Base-by-base conservation (phyloP, 495 filamentous ascomycete genomes). In the Hamigera avellanea region DNA sequence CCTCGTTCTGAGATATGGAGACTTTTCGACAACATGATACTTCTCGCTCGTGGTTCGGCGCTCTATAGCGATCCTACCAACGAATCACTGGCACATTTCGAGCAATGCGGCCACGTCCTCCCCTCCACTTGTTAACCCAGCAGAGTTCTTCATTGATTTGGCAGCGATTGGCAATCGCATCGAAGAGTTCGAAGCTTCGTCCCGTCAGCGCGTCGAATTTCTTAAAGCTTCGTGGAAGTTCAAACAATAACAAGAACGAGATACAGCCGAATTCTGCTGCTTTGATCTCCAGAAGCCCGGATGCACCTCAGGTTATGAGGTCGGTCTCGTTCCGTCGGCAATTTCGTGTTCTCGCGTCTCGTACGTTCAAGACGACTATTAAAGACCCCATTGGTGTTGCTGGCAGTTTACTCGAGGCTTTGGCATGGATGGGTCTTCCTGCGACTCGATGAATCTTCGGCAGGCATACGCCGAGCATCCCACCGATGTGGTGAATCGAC, bases 1-100 rank as follows among this genome's bases (percentile, higher is more conserved):
- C 81, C 81, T 8, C 61, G 81, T 23, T 82, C 78, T 1, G 81
- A 85, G 49, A 83, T 84, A 3, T 86, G 80, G 80, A 67, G 67
- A 7, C 64, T 86, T 9, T 81, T 85, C 45, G 81, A 86, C 48
- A 65, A 70, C 30, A 62, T 83, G 8, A 61, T 83, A 10, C 54
- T 86, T 6, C 48, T 86, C 15, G 72, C 76, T 10, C 63, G 61
- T 39, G 81, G 81, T 14, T 67, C 67, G 36, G 67, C 71, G 3
- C 53, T 84, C n/a, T 86, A 80, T 46, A 75, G 71, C 33, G 81
- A 81, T 1, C 52, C 56, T 10, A 57, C 64, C 32, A 55, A 52
- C 17, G 53, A 62, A 2, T 78, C 68, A 25, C 38, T 81, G 8
- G 47, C 64, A 0, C 75, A 82, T 53, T 85, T 86, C 45, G 54